Conservation (phyloP, 495 filamentous ascomycete genomes). For the Trichocladium antarcticum region DNA sequence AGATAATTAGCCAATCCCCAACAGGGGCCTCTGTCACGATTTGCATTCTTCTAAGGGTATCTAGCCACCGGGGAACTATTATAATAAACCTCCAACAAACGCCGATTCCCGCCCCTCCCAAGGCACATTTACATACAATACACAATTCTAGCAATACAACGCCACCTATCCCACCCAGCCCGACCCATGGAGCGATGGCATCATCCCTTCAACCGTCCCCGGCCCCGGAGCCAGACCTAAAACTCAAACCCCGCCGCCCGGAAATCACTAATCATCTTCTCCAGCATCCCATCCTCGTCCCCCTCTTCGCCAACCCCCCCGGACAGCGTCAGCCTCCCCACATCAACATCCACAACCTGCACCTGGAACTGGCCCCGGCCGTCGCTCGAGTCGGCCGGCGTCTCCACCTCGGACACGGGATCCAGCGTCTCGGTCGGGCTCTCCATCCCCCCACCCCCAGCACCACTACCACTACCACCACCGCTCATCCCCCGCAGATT, state of each 20-base stretch:
- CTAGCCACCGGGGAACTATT: neutral
- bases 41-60: conserved; percentile 3
- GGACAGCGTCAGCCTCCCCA: neutral
- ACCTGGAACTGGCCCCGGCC: too few relatives aligned
- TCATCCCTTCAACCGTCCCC: too few relatives aligned
- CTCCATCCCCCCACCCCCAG: too few relatives aligned
- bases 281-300: conserved; percentile 6
- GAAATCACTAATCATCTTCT: conserved; percentile 14
- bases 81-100: neutral
- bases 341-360: too few relatives aligned
- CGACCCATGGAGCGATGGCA: too few relatives aligned
- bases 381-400: too few relatives aligned
- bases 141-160: neutral
- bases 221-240: too few relatives aligned
- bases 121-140: neutral
- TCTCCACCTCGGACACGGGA: conserved; percentile 20
- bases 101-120: neutral
- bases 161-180: too few relatives aligned
- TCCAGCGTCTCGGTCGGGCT: conserved; percentile 23
- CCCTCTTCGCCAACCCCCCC: neutral
- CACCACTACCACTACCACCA: neutral
- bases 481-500: too few relatives aligned
- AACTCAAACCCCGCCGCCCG: conserved; percentile 11
- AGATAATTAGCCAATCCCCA: too few relatives aligned
- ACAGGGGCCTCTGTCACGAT: too few relatives aligned